Conservation (phyloP, 1,284 basidiomycete genomes). For the Puccinia novopanici region DNA sequence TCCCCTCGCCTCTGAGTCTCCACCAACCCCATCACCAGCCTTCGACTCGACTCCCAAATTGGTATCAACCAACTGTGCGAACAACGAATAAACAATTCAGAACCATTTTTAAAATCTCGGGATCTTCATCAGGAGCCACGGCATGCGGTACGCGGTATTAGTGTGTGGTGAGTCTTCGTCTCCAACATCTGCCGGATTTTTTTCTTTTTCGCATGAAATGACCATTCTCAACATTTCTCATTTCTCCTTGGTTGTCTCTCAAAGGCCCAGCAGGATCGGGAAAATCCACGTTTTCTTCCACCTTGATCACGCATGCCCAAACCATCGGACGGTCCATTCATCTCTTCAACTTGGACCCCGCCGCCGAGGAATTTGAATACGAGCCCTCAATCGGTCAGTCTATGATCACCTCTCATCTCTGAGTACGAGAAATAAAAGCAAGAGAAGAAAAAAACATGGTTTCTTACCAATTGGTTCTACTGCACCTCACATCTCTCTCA, state of each 20-base stretch:
- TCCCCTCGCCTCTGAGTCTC: background rate
- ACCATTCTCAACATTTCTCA: background rate
- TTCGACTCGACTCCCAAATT: no score
- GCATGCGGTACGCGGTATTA: slow-evolving; percentile 52
- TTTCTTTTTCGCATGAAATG: background rate
- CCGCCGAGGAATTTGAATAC: slow-evolving; percentile 90
- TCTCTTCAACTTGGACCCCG: slow-evolving; percentile 96
- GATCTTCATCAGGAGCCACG: background rate
- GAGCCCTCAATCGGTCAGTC: slow-evolving; percentile 70
- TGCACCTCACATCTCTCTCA: background rate
- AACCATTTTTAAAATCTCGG: background rate
- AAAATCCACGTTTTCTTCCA: slow-evolving; percentile 90
- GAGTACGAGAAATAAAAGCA: no score
- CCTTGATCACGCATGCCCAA: slow-evolving; percentile 86
- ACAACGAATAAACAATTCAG: no score
- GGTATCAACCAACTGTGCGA: no score
- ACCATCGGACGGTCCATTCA: slow-evolving; percentile 81
- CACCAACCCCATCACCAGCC: no score
- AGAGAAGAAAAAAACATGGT: background rate
- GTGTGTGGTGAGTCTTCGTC: slow-evolving; percentile 50
- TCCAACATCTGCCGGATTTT: background rate
- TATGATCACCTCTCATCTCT: background rate
- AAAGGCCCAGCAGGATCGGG: slow-evolving; percentile 90
- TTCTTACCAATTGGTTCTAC: background rate
- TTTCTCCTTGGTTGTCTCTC: slow-evolving; percentile 5